These are phyloP conservation scores for Manihot esculenta DNA, from an alignment of 441 rosid species.

Conservation along the genomic window DNA sequence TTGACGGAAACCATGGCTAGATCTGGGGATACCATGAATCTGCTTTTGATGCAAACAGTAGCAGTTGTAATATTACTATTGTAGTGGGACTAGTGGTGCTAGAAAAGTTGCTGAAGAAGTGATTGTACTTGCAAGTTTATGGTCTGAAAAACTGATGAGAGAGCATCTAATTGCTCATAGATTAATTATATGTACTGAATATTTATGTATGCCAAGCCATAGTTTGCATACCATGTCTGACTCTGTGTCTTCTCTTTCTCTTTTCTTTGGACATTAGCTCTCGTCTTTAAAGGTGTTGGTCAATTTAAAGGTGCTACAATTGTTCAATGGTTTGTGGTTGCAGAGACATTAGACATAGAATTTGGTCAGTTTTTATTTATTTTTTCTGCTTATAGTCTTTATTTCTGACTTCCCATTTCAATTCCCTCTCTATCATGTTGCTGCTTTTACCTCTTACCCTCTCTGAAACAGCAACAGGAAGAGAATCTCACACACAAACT, in stretches of 20 bases:
- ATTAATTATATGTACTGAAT: neutral
- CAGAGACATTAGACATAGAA: conserved; percentile 20
- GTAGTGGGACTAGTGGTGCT: conserved; percentile 20
- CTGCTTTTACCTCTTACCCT: conserved; percentile 16
- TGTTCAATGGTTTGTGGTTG: conserved; percentile 18
- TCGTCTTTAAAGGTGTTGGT: neutral
- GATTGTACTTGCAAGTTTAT: conserved; percentile 31
- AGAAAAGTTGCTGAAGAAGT: conserved; percentile 26
- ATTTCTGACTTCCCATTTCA: conserved; percentile 12
- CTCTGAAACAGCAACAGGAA: neutral
- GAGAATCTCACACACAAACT: neutral
- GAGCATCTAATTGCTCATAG: conserved; percentile 3
- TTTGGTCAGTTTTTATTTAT: conserved; percentile 22
- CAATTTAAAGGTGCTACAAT: conserved; percentile 14
- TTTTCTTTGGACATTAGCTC: conserved; percentile 6
- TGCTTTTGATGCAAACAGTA: conserved; percentile 41
- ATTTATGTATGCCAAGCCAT: neutral
- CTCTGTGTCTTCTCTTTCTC: conserved; percentile 1
- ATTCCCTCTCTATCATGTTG: conserved; percentile 11
- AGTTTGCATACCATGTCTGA: neutral
- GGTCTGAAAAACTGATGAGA: neutral
- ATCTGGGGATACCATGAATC: conserved; percentile 36
- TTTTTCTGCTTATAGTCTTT: conserved; percentile 19
- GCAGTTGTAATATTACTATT: conserved; percentile 10
- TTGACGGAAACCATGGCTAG: conserved; percentile 21